A percentile compares a stretch with the other conserved stretches of the same genome.
Conservation (phyloP, 1,139 yeast genomes). For the Eremothecium gossypii region DNA sequence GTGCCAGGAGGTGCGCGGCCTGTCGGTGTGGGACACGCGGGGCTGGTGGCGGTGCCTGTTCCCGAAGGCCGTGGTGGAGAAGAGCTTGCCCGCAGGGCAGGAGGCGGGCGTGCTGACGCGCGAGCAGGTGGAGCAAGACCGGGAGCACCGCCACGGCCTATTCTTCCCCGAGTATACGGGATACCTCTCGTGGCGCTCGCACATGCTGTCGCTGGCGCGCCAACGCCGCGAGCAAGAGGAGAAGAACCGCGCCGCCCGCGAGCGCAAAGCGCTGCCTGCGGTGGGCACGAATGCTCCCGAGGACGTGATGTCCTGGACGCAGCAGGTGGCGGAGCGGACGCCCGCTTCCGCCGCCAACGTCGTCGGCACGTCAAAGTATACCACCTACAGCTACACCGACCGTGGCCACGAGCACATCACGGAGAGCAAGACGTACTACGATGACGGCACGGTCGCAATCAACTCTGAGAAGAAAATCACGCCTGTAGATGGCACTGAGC, state of each 20-base stretch:
- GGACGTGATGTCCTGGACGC: constrained; percentile 20
- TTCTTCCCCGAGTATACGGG: constrained; percentile 59
- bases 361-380: constrained; percentile 43
- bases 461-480: constrained; percentile 33
- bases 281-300: constrained; percentile 29
- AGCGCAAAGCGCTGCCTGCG: constrained; percentile 7
- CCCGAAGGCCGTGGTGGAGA: constrained; percentile 44
- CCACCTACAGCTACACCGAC: constrained; percentile 41
- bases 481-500: constrained; percentile 31
- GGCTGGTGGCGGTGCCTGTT: constrained; percentile 88
- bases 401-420: constrained; percentile 48
- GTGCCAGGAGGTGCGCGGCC: constrained; percentile 57
- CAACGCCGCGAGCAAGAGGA: constrained; percentile 25
- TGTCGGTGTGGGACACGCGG: constrained; percentile 64
- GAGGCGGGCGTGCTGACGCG: constrained; percentile 36
- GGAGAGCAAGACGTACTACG: constrained; percentile 45
- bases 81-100: constrained; percentile 20
- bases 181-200: constrained; percentile 52
- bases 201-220: constrained; percentile 39
- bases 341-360: constrained; percentile 19
- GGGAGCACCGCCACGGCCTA: constrained; percentile 32
- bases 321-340: constrained; percentile 1
- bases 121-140: constrained; percentile 39
- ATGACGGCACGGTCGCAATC: constrained; percentile 54
- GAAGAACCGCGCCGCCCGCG: constrained; percentile 22